Percentiles rank a stretch among this genome's conserved stretches.
These are phyloP conservation scores for Selaginella moellendorffii DNA, from an alignment of 75 land plant genomes.

Conservation along the genomic window DNA sequence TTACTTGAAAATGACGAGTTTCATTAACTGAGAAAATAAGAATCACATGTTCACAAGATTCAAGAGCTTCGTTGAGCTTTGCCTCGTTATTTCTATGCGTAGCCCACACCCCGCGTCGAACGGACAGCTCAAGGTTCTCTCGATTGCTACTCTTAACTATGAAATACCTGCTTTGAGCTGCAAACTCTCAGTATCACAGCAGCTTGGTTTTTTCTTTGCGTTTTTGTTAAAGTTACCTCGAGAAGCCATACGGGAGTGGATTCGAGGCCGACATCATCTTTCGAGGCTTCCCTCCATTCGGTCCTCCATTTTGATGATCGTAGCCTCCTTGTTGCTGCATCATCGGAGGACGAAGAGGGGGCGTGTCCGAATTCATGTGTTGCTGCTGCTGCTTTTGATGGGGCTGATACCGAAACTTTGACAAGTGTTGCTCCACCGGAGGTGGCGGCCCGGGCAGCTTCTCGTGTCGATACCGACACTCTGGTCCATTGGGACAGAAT, in stretches of 20 bases:
- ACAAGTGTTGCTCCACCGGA: neutral
- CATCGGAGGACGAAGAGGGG: neutral
- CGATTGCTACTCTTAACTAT: conserved; percentile 96
- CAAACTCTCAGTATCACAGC: no score
- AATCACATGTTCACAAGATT: conserved; percentile 81
- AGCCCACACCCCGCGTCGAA: conserved; percentile 95
- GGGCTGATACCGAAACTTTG: neutral
- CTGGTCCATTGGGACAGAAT: conserved; percentile 3
- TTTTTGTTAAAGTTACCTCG: conserved; percentile 92
- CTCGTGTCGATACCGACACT: conserved; percentile 1
- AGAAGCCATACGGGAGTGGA: conserved; percentile 71
- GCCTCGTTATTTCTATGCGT: conserved; percentile 98
- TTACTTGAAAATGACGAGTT: conserved; percentile 94
- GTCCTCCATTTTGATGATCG: neutral
- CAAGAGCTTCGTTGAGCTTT: conserved; percentile 96
- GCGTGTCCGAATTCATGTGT: conserved; percentile 30
- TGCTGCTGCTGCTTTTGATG: conserved; percentile 74
- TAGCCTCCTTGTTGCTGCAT: neutral
- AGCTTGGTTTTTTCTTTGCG: no score
- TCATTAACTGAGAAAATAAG: conserved; percentile 86
- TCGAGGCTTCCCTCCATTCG: neutral
- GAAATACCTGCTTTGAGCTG: conserved; percentile 92
- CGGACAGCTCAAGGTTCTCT: conserved; percentile 94
- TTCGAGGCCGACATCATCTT: conserved; percentile 29
- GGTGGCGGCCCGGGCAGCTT: conserved; percentile 6